These are phyloP conservation scores for Stenogyne calaminthoides DNA, from an alignment of 305 asterid species.

Conservation along the genomic window DNA sequence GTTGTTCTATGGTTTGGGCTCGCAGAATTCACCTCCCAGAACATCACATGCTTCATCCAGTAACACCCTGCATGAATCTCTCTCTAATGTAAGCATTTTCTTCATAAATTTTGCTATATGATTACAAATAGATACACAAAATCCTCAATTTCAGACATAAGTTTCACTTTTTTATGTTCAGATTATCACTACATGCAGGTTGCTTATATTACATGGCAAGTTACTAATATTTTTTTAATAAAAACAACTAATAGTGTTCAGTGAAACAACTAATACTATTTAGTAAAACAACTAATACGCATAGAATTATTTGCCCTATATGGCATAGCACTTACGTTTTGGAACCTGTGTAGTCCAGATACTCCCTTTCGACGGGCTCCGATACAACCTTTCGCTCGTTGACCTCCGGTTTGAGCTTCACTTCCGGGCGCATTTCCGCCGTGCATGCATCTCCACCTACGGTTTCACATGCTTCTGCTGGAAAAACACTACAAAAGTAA, in stretches of 20 bases:
- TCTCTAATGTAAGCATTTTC: too few species aligned
- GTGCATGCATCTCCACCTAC: slow-evolving; percentile 45
- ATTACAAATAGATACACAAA: too few species aligned
- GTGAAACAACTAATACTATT: too few species aligned
- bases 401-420: slow-evolving; percentile 35
- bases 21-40: slow-evolving; percentile 52
- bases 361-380: slow-evolving; percentile 44
- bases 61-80: slow-evolving; percentile 39
- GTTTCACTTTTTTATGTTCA: too few species aligned
- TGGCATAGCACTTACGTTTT: slow-evolving; percentile 33
- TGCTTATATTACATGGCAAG: too few species aligned
- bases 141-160: too few species aligned
- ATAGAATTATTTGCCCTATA: too few species aligned
- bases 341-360: slow-evolving; percentile 39
- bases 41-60: slow-evolving; percentile 53
- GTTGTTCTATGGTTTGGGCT: neutral
- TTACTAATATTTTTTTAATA: too few species aligned
- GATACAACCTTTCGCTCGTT: slow-evolving; percentile 15
- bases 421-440: slow-evolving; percentile 40
- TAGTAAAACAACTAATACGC: too few species aligned
- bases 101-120: too few species aligned
- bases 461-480: slow-evolving; percentile 59
- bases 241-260: too few species aligned
- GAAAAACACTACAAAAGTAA: slow-evolving; percentile 39
- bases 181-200: too few species aligned